Evolutionary conservation across 257 asterid genomes (phyloP).

Genomic region (Nemophila menziesii): DNA sequence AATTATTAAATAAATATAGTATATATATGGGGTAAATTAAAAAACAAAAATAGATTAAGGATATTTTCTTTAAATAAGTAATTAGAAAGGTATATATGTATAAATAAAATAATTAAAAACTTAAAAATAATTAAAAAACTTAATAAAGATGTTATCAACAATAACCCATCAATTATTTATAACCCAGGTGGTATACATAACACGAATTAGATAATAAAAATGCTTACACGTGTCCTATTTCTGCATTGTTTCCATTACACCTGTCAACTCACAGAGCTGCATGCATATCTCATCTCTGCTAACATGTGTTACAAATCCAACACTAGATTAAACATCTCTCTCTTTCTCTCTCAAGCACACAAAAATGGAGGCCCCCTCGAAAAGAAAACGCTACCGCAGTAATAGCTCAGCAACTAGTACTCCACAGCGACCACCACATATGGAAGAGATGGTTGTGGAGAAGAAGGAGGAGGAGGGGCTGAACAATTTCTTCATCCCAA

Average conservation of each 20-base stretch:
- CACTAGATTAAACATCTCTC: neutral
- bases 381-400: neutral
- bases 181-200: no score
- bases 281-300: neutral
- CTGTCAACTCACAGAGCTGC: neutral
- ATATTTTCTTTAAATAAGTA: no score
- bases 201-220: no score
- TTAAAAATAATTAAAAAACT: no score
- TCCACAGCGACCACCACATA: neutral
- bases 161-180: no score
- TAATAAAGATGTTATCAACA: no score
- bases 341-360: neutral
- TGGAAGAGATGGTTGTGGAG: neutral
- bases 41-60: no score
- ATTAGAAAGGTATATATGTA: no score
- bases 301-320: neutral
- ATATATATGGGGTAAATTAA: no score
- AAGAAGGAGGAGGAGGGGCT: neutral
- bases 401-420: neutral
- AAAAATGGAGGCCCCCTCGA: neutral
- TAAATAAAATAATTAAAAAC: no score
- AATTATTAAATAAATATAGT: no score
- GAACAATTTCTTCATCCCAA: conserved; percentile 13
- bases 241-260: neutral
- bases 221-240: no score